A percentile compares a stretch with the other conserved stretches of the same genome.
phyloP scores from a whole-genome alignment of 2,329 filamentous ascomycete genomes.

The Neophaeococcomyces aloes region DNA sequence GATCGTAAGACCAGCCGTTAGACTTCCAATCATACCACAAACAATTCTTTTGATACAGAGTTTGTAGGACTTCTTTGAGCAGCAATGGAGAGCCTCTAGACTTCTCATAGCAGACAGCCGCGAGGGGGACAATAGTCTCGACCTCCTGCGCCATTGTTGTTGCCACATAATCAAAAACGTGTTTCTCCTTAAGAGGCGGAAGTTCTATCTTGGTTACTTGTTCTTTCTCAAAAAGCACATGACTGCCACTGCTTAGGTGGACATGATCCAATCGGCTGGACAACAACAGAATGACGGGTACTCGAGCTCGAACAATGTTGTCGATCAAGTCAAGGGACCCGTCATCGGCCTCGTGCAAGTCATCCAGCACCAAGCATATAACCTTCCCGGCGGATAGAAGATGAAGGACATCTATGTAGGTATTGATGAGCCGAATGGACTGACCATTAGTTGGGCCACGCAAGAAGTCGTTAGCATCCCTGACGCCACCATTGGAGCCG shows the following conservation, averaged over 20 bases:
- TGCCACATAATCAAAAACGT: conserved; percentile 73
- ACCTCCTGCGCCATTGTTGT: conserved; percentile 64
- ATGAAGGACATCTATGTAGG: conserved; percentile 73
- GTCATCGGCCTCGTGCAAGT: conserved; percentile 80
- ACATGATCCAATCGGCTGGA: conserved; percentile 61
- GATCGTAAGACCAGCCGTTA: conserved; percentile 71
- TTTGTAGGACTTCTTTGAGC: conserved; percentile 79
- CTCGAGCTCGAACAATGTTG: conserved; percentile 64
- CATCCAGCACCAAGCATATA: conserved; percentile 80
- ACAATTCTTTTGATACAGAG: conserved; percentile 74
- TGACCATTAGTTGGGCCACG: conserved; percentile 31
- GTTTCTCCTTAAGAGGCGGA: conserved; percentile 61
- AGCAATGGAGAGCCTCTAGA: conserved; percentile 84
- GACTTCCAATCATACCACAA: conserved; percentile 85
- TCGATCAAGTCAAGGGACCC: conserved; percentile 77
- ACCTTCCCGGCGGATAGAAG: conserved; percentile 74
- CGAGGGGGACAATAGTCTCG: conserved; percentile 64
- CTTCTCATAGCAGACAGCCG: conserved; percentile 78
- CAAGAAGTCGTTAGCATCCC: conserved; percentile 26
- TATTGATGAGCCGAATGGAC: conserved; percentile 70
- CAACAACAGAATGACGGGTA: conserved; percentile 72
- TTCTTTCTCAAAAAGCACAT: conserved; percentile 41
- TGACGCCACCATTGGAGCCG: conserved; percentile 1
- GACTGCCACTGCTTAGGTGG: conserved; percentile 31
- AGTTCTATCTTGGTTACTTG: conserved; percentile 60